A percentile compares a stretch with the other conserved stretches of the same genome.
Evolutionary conservation across 2,329 filamentous ascomycete genomes (phyloP).

Genomic region (Trichoderma sp.): DNA sequence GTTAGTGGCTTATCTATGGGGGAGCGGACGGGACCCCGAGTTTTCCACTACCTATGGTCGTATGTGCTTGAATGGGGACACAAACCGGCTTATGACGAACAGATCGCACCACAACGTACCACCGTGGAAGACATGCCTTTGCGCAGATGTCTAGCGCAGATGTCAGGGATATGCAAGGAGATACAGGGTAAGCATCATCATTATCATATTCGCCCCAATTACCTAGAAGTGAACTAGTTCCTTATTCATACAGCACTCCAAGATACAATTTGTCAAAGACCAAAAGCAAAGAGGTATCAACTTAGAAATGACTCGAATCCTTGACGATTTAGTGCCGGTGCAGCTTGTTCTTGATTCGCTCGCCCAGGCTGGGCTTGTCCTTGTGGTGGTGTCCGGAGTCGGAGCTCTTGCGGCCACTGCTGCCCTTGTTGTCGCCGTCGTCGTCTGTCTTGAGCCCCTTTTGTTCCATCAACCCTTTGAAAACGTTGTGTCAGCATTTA

Average conservation of each 20-base stretch:
- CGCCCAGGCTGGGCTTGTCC: constrained; percentile 57
- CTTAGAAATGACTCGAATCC: background rate
- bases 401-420: constrained; percentile 8
- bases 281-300: background rate
- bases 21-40: no score
- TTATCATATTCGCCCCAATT: no score
- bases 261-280: background rate
- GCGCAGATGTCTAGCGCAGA: no score
- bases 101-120: no score
- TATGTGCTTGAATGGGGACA: no score
- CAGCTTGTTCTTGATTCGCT: constrained; percentile 71
- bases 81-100: no score
- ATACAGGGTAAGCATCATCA: no score
- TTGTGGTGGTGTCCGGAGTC: constrained; percentile 32
- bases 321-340: constrained; percentile 50
- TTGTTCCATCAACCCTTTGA: constrained; percentile 41
- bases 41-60: no score
- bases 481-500: background rate
- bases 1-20: no score
- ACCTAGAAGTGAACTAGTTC: background rate
- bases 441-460: constrained; percentile 36
- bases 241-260: background rate
- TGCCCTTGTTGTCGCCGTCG: constrained; percentile 5
- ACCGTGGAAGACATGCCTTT: no score
- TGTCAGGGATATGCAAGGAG: no score